Percentiles rank a stretch among this genome's conserved stretches.
phyloP scores from a whole-genome alignment of 192 early-diverging fungal species.

The Dissophora ornata region DNA sequence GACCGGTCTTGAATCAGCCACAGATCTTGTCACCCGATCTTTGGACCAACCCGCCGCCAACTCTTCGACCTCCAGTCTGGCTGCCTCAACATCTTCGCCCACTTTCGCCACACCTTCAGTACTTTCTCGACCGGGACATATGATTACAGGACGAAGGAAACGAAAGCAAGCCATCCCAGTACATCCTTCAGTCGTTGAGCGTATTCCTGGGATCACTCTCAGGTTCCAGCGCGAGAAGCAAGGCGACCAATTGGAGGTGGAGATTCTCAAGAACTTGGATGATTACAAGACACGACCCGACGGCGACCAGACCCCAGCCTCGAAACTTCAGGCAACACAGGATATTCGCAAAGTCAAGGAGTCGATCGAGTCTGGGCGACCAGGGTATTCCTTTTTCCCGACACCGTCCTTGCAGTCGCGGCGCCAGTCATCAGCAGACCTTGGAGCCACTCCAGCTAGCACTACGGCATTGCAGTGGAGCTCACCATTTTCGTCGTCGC shows the following conservation, averaged over 20 bases:
- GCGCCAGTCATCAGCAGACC: no score
- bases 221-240: slow-evolving; percentile 39
- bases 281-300: slow-evolving; percentile 20
- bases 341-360: slow-evolving; percentile 42
- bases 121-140: slow-evolving; percentile 5
- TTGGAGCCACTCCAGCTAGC: no score
- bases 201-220: slow-evolving; percentile 51
- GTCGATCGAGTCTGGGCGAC: slow-evolving; percentile 42
- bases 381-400: slow-evolving; percentile 33
- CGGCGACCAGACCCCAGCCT: slow-evolving; percentile 1
- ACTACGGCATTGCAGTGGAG: no score
- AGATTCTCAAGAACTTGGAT: slow-evolving; percentile 45
- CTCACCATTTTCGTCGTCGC: not conserved
- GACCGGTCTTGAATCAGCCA: slow-evolving; percentile 1
- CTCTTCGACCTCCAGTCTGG: slow-evolving; percentile 1
- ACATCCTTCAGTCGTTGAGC: slow-evolving; percentile 35
- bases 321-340: slow-evolving; percentile 24
- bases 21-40: not conserved
- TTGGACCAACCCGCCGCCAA: not conserved
- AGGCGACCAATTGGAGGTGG: slow-evolving; percentile 42
- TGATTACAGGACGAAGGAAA: slow-evolving; percentile 18
- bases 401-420: not conserved
- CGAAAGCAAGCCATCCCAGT: slow-evolving; percentile 53
- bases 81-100: no score
- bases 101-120: not conserved